Evolutionary conservation across 768 basidiomycete genomes (phyloP), one percentile per base, ranked within the genome.

Genomic region (Rhizopogon sp.): DNA sequence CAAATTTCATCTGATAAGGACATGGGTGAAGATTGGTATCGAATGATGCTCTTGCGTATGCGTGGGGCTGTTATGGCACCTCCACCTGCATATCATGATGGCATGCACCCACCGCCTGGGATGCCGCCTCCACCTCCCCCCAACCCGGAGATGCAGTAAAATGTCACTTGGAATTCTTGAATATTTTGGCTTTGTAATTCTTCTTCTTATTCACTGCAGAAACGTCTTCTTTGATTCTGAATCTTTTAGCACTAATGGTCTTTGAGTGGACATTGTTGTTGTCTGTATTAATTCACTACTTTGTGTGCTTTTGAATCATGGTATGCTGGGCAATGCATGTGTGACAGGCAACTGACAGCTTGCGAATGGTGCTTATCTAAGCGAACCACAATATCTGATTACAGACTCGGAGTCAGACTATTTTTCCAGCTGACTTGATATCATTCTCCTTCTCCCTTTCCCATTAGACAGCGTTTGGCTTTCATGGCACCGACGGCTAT

Each of bases 31-130:
- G 90, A 93, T 58, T 93, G 90, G 90, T 93, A 85, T 62, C 75
- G 86, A 58, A 85, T 88, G 81, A 92, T 93, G 89, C 65, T 91
- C 8, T 77, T 88, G 64, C 82, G 88, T n/a, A 83, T 92, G 42
- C 77, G 90, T 53, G 78, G 77, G 43, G 86, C 86, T 16, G 74
- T 91, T 58, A 82, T 90, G 81, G 81, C 74, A 3, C 67, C 74
- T 16, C 57, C 64, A 25, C 68, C 71, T 50, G 67, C 73, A 1
- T 69, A 69, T 33, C 68, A 59, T 41, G 71, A 74, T 33, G 73
- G 68, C 17, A 68, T 73, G 68, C 74, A 67, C 47, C 70, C 70
- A 9, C 58, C 70, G 1, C 70, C 69, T 28, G 69, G 70, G 17
- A 72, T 70, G 70, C 65, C 71, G 7, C 70, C 69, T 16, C 68